Percentiles rank a stretch among this genome's conserved stretches.
Conservation (phyloP, 495 filamentous ascomycete species). For the Rostrohypoxylon terebratum region DNA sequence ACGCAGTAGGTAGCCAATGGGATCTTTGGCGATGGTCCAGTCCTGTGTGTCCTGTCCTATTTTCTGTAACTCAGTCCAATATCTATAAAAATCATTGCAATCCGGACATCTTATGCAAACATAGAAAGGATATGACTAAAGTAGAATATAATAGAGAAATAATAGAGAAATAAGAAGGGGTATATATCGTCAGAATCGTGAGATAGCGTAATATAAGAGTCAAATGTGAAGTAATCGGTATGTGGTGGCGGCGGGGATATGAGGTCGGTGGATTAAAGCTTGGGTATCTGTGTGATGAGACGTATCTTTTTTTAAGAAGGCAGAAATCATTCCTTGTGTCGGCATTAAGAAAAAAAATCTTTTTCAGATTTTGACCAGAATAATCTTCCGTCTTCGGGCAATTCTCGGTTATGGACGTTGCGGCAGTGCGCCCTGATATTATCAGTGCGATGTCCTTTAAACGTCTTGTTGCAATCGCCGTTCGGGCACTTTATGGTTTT, state of each 20-base stretch:
- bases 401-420: constrained; percentile 12
- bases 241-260: not conserved
- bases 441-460: constrained; percentile 29
- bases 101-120: constrained; percentile 1
- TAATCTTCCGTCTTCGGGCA: constrained; percentile 20
- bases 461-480: constrained; percentile 19
- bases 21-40: constrained; percentile 20
- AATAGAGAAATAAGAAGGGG: constrained; percentile 9
- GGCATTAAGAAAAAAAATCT: not conserved
- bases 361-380: constrained; percentile 21
- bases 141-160: not conserved
- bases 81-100: not conserved
- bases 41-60: constrained; percentile 31
- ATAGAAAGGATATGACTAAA: not conserved
- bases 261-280: not conserved
- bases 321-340: not conserved
- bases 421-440: constrained; percentile 31
- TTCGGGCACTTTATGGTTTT: not conserved
- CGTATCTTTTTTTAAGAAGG: not conserved
- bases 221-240: not conserved
- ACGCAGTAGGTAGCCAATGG: not conserved
- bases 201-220: not conserved
- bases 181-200: constrained; percentile 18
- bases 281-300: not conserved
- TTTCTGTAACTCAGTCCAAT: not conserved